These are phyloP conservation scores for Corchorus olitorius DNA, from an alignment of 345 rosid species.

Conservation along the genomic window DNA sequence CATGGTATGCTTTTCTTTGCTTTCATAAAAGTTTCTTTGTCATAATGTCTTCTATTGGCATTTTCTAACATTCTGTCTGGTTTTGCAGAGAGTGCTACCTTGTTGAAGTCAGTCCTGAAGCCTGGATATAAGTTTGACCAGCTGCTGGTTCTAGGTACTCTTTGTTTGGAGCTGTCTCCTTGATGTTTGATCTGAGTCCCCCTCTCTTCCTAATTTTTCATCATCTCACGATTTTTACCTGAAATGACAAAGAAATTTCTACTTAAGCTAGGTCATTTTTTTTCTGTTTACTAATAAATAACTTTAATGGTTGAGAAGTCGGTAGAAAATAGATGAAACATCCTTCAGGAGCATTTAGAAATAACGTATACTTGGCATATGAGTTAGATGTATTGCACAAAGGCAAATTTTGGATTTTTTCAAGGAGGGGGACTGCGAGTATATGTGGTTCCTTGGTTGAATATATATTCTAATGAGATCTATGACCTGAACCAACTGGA, in stretches of 20 bases:
- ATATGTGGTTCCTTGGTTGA: not conserved
- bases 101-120: slow-evolving; percentile 66
- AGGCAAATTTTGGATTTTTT: not conserved
- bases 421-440: not conserved
- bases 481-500: not conserved
- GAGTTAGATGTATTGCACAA: not conserved
- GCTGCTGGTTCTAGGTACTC: slow-evolving; percentile 81
- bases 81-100: slow-evolving; percentile 61
- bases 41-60: slow-evolving; percentile 5
- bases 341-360: not conserved
- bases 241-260: slow-evolving; percentile 4
- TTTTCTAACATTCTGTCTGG: slow-evolving; percentile 34
- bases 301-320: not conserved
- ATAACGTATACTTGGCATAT: too few species aligned
- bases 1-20: slow-evolving; percentile 58
- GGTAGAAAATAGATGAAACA: not conserved
- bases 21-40: not conserved
- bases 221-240: not conserved
- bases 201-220: not conserved
- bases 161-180: not conserved
- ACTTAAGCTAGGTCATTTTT: not conserved
- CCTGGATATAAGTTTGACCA: slow-evolving; percentile 85
- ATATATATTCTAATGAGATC: not conserved
- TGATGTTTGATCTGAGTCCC: not conserved
- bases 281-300: not conserved